Evolutionary conservation across 2,329 filamentous ascomycete genomes (phyloP).

Genomic region (Albophoma yamanashiensis): DNA sequence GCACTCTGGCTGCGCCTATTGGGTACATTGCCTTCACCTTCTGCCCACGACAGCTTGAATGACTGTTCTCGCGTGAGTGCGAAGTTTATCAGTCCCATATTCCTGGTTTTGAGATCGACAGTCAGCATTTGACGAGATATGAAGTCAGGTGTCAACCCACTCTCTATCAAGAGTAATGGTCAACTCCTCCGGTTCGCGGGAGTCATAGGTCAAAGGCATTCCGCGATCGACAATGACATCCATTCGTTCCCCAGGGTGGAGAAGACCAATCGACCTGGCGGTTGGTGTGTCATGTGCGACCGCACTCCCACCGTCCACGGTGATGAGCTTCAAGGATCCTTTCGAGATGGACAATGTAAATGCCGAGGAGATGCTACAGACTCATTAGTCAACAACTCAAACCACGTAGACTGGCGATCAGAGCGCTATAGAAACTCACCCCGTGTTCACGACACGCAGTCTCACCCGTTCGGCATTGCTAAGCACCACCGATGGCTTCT

Average conservation of each 20-base stretch:
- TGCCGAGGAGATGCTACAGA: constrained; percentile 2
- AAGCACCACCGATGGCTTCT: constrained; percentile 3
- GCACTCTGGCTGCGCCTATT: neutral
- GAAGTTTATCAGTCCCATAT: constrained; percentile 11
- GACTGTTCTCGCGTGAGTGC: constrained; percentile 8
- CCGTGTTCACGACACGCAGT: constrained; percentile 9
- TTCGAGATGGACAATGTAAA: constrained; percentile 1
- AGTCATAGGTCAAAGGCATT: neutral
- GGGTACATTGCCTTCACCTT: too few species aligned
- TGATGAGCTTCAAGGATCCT: constrained; percentile 7
- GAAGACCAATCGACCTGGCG: constrained; percentile 6
- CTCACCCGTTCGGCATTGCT: constrained; percentile 4
- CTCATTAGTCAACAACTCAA: neutral
- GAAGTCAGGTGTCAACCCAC: neutral
- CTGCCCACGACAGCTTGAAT: constrained; percentile 7
- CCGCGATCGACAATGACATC: constrained; percentile 6
- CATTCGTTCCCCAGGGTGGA: constrained; percentile 12
- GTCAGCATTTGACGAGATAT: neutral
- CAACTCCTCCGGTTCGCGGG: neutral
- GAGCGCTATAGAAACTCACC: constrained; percentile 1
- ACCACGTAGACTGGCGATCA: neutral
- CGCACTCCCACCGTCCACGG: constrained; percentile 8
- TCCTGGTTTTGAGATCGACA: neutral
- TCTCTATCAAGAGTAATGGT: constrained; percentile 7
- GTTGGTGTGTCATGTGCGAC: constrained; percentile 5